A percentile compares a stretch with the other conserved stretches of the same genome.
phyloP scores from a whole-genome alignment of 805 yeast genomes.

The Candida sakaeoensis region DNA sequence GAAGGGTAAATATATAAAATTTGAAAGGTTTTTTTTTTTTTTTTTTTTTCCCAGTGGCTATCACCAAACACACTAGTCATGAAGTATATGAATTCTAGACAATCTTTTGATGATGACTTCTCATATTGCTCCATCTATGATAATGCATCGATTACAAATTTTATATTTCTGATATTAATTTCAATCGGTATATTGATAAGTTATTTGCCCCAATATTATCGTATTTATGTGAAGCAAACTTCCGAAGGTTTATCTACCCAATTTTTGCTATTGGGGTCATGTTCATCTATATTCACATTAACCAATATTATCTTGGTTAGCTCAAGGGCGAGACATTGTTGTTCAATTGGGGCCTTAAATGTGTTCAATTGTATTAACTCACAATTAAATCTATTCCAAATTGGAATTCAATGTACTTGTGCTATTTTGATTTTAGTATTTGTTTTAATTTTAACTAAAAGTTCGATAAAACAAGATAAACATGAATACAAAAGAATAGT shows the following conservation, averaged over 20 bases:
- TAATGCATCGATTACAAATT: constrained; percentile 48
- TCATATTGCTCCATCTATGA: constrained; percentile 39
- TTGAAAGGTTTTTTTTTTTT: neutral
- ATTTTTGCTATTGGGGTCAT: constrained; percentile 65
- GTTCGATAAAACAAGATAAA: constrained; percentile 45
- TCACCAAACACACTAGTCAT: too few species aligned
- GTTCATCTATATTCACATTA: constrained; percentile 64
- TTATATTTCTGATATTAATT: constrained; percentile 48
- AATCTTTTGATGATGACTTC: constrained; percentile 4
- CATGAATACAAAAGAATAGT: constrained; percentile 41
- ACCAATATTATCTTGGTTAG: constrained; percentile 64
- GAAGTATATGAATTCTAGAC: too few species aligned
- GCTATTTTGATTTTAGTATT: constrained; percentile 55
- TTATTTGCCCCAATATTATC: constrained; percentile 71
- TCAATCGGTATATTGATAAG: constrained; percentile 67
- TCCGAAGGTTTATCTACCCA: constrained; percentile 78
- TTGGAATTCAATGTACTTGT: constrained; percentile 57
- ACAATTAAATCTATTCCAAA: constrained; percentile 63
- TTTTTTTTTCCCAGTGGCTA: neutral
- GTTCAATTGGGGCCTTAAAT: constrained; percentile 41
- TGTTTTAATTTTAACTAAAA: constrained; percentile 46
- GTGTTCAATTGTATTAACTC: constrained; percentile 62
- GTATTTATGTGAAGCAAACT: constrained; percentile 53
- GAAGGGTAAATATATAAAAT: neutral
- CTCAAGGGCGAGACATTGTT: constrained; percentile 59